Base-by-base conservation (phyloP, 176 grass and related monocot species). In the Triticum timopheevii region DNA sequence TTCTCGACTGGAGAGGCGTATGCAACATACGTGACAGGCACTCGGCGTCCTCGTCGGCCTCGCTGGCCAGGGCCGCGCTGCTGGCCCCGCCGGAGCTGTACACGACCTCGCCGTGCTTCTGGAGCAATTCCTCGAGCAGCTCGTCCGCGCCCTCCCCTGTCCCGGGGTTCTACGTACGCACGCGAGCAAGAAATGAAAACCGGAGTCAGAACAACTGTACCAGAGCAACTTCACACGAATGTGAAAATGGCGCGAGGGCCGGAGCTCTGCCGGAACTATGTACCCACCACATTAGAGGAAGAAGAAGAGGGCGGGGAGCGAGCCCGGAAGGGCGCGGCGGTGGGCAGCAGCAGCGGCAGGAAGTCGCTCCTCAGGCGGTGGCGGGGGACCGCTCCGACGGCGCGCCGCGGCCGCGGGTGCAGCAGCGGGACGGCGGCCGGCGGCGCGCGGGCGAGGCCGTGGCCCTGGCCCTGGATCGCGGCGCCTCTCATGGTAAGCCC, bases 71-170 rank as follows among this genome's bases (percentile, higher is more conserved):
- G 25, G 89, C 54, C 39, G 87, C 42, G 7, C 11, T 42, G 2
- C 80, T 65, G 20, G 69, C 73, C 25, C 73, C 86, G 22, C 86
- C 87, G 7, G 87, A 73, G 59, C 84, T 92, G 80, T 93, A 98
- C 38, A 98, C 93, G 71, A 94, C 92, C 89, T 96, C 92, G 50
- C 97, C 97, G 52, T 99, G 90, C 83, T 99, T 91, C 35, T 91
- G 84, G 45, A 99, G 89, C 92, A 99, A 91, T 87, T 96, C 92
- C 45, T 99, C 97, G 71, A 99, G 87, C 89, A 96, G 44, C 79
- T 94, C 93, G 61, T 96, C 96, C 44, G 86, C 85, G 45, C 92
- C 92, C 6, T 84, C 88, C 39, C 77, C 88, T 45, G 86, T 45
- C 36, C 81, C 86, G 8, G 84, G 84, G 62, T 87, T 90, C 93